Base-by-base conservation (phyloP, 2,329 filamentous ascomycete species). In the Zalaria obscura region DNA sequence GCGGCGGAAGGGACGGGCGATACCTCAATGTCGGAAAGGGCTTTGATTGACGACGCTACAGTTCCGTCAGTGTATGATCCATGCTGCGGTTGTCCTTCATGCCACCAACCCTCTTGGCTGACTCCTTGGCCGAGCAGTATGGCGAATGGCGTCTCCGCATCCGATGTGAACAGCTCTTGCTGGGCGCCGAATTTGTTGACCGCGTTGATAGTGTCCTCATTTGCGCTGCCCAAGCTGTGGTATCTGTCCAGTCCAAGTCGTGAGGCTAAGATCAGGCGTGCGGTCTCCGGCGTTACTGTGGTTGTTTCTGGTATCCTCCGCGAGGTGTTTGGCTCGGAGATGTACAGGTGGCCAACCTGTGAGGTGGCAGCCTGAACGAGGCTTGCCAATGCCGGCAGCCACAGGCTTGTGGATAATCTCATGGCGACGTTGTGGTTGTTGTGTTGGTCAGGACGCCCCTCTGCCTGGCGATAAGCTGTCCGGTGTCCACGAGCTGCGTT, bases 211-310 rank as follows among this genome's bases (percentile, higher is more conserved):
- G 56, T 57, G 6, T 63, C 58, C 7, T 64, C 58, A 38, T 58
- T 58, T 27, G 56, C 48, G 44, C 62, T 48, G 43, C 62, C 57
- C 38, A 68, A 53, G 25, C 57, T 53, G 48, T 72, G 68, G 55
- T 63, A 72, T 41, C 63, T 60, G 40, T 68, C 66, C 29, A 72
- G 56, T 11, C 68, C 68, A 26, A 70, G 60, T 50, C 68, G 57
- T 53, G 70, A 65, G 39, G 69, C 69, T 45, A 73, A 52, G 38
- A 72, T 62, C 43, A 72, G 54, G 52, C 69, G 61, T 48, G 69
- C 67, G 33, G 64, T 63, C 41, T 64, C 59, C 10, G 41, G 39
- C 33, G 18, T 38, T n/a, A 42, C 37, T 18, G 32, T 40, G 33
- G 33, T 35, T 41, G 32, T 8, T 40, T 38, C 25, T 45, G 37